Base-by-base conservation (phyloP, 306 rosid species). In the Quercus parvula region DNA sequence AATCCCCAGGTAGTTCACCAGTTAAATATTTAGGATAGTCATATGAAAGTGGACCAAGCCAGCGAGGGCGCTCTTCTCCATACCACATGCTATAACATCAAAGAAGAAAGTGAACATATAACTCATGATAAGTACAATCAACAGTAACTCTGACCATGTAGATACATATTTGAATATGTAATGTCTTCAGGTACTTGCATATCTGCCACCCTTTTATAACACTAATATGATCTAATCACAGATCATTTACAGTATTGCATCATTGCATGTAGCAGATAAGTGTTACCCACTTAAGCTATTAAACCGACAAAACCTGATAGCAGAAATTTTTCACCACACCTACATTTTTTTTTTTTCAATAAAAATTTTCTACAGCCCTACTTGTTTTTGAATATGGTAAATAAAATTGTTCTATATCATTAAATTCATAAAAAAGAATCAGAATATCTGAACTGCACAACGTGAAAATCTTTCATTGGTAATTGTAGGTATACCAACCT, bases 1-100 rank as follows among this genome's bases (percentile, higher is more conserved):
- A 94, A 85, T 94, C 98, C 52, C 98, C 98, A 6, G 98, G 97
- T 27, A 94, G 77, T 74, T 91, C 94, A 70, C 98, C 98, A 59
- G 81, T 86, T 71, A 94, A 97, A 89, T 92, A 78, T 35, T 86
- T 81, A 17, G 98, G 98, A 84, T 92, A 94, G 25, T 86, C 89
- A 77, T 87, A 92, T 27, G 92, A 91, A 76, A 94, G 85, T 59
- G 98, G 97, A 83, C 98, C 98, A 66, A 94, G 99, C 99, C 97
- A 94, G 51, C 86, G 91, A 61, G 97, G 97, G 51, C 99, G 88
- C 59, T 75, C 90, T 78, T 88, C 88, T 80, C 99, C 99, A 80
- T 94, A 92, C 99, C 99, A 94, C 73, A 61, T 62, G 85, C 99
- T 91, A 92, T 71, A 61, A 91, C 41, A 28, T 61, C 38, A 58